A percentile compares a stretch with the other conserved stretches of the same genome.
Evolutionary conservation across 768 basidiomycete genomes (phyloP).

Genomic region (Collybia nuda): DNA sequence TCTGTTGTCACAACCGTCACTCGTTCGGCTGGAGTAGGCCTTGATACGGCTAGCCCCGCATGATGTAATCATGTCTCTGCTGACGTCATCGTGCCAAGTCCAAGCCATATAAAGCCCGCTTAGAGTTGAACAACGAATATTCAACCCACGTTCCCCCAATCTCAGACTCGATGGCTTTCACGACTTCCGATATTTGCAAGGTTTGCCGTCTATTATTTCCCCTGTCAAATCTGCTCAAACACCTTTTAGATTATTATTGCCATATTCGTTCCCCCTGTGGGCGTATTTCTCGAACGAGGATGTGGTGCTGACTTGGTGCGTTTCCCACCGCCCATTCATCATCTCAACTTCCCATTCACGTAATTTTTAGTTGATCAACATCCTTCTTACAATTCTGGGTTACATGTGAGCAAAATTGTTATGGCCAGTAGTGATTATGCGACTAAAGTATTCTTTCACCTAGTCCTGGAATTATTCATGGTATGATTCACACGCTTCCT

Average conservation of each 20-base stretch:
- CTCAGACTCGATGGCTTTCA: slow-evolving; percentile 58
- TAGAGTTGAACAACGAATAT: background rate
- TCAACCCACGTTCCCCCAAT: background rate
- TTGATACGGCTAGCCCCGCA: no score
- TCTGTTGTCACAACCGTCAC: no score
- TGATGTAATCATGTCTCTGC: slow-evolving; percentile 8
- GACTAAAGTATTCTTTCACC: background rate
- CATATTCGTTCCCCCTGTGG: slow-evolving; percentile 77
- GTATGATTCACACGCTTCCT: slow-evolving; percentile 20
- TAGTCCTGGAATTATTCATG: slow-evolving; percentile 81
- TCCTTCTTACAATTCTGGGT: slow-evolving; percentile 75
- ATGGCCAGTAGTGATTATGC: no score
- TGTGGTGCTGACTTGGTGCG: slow-evolving; percentile 74
- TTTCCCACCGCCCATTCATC: slow-evolving; percentile 15
- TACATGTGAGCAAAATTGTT: slow-evolving; percentile 58
- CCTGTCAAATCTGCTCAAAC: slow-evolving; percentile 5
- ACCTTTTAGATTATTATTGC: slow-evolving; percentile 51
- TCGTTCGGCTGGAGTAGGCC: no score
- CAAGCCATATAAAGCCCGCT: background rate
- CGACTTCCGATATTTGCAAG: slow-evolving; percentile 77
- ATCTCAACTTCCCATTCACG: slow-evolving; percentile 7
- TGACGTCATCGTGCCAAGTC: background rate
- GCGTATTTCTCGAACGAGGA: slow-evolving; percentile 87
- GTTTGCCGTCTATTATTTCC: slow-evolving; percentile 31
- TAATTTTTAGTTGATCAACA: slow-evolving; percentile 58